These are phyloP conservation scores for Dactylellina leptospora DNA, from an alignment of 2,329 filamentous ascomycete species.

Conservation along the genomic window DNA sequence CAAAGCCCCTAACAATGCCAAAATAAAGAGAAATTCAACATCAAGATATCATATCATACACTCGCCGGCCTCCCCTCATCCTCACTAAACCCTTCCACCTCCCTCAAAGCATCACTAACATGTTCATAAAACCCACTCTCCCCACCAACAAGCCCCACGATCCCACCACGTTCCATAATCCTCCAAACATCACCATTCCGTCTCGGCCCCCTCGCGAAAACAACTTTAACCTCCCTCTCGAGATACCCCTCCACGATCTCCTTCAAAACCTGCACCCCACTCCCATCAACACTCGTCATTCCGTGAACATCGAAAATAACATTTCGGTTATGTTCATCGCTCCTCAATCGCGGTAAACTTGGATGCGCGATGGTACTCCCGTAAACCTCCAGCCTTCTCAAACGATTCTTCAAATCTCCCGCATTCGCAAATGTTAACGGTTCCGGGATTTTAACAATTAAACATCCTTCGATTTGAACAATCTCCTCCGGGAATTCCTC, in stretches of 20 bases:
- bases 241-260: conserved; percentile 87
- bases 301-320: conserved; percentile 97
- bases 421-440: conserved; percentile 97
- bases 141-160: conserved; percentile 83
- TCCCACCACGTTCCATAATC: conserved; percentile 80
- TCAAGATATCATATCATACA: conserved; percentile 28
- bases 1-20: not conserved
- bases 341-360: conserved; percentile 79
- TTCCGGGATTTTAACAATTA: conserved; percentile 98
- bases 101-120: conserved; percentile 82
- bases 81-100: conserved; percentile 75
- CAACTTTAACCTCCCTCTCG: conserved; percentile 78
- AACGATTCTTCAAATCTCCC: conserved; percentile 83
- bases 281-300: conserved; percentile 93
- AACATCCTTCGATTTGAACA: conserved; percentile 82
- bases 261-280: conserved; percentile 85
- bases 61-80: conserved; percentile 31
- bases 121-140: conserved; percentile 78
- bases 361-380: conserved; percentile 87
- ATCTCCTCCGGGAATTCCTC: conserved; percentile 76
- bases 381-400: conserved; percentile 85
- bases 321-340: conserved; percentile 82
- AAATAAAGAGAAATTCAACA: not conserved
- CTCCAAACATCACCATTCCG: conserved; percentile 68
- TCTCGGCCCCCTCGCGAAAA: conserved; percentile 59